Conservation (phyloP, 2,329 filamentous ascomycete species). For the Hymenoscyphus albidus region DNA sequence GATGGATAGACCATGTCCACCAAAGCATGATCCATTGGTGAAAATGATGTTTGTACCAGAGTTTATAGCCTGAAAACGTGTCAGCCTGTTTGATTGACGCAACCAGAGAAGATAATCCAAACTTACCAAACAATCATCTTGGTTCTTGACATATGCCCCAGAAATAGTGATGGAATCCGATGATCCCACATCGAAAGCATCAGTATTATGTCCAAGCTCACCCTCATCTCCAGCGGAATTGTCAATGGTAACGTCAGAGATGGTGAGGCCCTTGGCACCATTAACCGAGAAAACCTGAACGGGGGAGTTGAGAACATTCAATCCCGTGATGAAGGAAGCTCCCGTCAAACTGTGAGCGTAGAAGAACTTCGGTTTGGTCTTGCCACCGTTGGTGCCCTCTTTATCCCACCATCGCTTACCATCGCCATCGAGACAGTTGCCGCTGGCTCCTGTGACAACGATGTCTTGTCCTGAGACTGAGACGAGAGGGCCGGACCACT, state of each 20-base stretch:
- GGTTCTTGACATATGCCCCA: slow-evolving; percentile 50
- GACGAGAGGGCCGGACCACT: slow-evolving; percentile 63
- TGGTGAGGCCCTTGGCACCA: slow-evolving; percentile 39
- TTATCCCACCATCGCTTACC: slow-evolving; percentile 51
- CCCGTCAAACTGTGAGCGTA: slow-evolving; percentile 48
- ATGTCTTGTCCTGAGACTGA: slow-evolving; percentile 32
- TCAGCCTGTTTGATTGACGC: background rate
- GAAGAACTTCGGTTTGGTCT: slow-evolving; percentile 64
- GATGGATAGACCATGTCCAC: slow-evolving; percentile 47
- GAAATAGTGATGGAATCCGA: slow-evolving; percentile 46
- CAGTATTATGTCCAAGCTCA: slow-evolving; percentile 47
- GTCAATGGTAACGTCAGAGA: slow-evolving; percentile 53
- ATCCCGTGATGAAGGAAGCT: slow-evolving; percentile 45
- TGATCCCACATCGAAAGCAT: slow-evolving; percentile 47
- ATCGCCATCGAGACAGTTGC: slow-evolving; percentile 46
- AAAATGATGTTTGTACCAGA: slow-evolving; percentile 40
- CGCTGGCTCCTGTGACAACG: slow-evolving; percentile 25
- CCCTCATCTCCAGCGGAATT: slow-evolving; percentile 50
- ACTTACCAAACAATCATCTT: slow-evolving; percentile 50
- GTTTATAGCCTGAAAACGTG: slow-evolving; percentile 43
- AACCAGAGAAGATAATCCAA: background rate
- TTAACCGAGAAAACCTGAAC: slow-evolving; percentile 50
- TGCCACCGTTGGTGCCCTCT: slow-evolving; percentile 54
- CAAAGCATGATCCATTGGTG: slow-evolving; percentile 21
- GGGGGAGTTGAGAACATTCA: slow-evolving; percentile 52